Conservation (phyloP, 1,139 yeast genomes). For the Diutina rugosa region DNA sequence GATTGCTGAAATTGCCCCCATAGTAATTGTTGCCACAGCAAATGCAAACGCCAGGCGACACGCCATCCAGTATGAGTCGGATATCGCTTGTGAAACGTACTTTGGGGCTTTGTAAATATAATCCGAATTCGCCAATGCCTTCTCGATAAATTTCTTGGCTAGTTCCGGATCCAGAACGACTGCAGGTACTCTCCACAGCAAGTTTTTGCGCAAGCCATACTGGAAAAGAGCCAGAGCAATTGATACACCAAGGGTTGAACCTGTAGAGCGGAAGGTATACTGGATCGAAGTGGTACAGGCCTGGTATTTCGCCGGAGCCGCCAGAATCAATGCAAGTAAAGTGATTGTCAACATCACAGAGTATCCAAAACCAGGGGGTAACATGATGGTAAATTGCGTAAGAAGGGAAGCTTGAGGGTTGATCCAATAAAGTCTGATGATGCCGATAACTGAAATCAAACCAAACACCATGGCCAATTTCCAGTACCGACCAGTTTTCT, state of each 20-base stretch:
- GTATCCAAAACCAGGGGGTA: slow-evolving; percentile 45
- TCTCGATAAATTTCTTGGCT: slow-evolving; percentile 29
- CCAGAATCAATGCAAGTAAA: slow-evolving; percentile 52
- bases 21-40: slow-evolving; percentile 21
- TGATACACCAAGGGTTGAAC: slow-evolving; percentile 62
- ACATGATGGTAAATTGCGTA: slow-evolving; percentile 18
- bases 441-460: slow-evolving; percentile 32
- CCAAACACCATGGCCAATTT: slow-evolving; percentile 33
- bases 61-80: slow-evolving; percentile 35
- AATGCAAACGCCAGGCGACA: slow-evolving; percentile 41
- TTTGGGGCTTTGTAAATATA: slow-evolving; percentile 40
- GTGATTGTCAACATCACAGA: slow-evolving; percentile 56
- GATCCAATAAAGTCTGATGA: slow-evolving; percentile 21
- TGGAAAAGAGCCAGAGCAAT: slow-evolving; percentile 56
- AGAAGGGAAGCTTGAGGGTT: slow-evolving; percentile 28
- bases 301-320: slow-evolving; percentile 47
- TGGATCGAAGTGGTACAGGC: slow-evolving; percentile 69
- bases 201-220: slow-evolving; percentile 8
- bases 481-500: slow-evolving; percentile 54
- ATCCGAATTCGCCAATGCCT: slow-evolving; percentile 44
- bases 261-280: slow-evolving; percentile 63
- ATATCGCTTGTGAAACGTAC: slow-evolving; percentile 30
- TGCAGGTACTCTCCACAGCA: slow-evolving; percentile 11
- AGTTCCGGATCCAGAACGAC: slow-evolving; percentile 14
- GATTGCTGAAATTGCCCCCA: slow-evolving; percentile 24